Percentiles rank a stretch among this genome's conserved stretches.
These are phyloP conservation scores for Metschnikowia drakensbergensis DNA, from an alignment of 805 yeast species.

Conservation along the genomic window DNA sequence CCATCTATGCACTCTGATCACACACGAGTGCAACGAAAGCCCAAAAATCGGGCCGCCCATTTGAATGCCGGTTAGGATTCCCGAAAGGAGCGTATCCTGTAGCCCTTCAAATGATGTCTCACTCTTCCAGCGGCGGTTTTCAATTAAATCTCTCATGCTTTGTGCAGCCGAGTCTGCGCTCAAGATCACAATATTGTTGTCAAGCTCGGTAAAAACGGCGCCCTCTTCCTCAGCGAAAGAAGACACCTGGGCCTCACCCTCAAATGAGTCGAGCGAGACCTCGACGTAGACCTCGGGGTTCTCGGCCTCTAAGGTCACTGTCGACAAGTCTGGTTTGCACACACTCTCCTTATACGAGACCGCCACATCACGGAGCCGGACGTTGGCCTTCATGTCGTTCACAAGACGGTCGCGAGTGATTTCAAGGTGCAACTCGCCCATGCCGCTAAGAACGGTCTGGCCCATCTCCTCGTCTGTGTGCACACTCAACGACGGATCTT, in stretches of 20 bases:
- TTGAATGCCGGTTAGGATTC: constrained; percentile 58
- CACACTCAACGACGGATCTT: constrained; percentile 84
- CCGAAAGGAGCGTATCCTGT: constrained; percentile 53
- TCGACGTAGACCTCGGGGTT: constrained; percentile 22
- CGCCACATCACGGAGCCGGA: constrained; percentile 75
- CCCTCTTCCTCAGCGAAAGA: constrained; percentile 38
- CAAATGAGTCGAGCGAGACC: constrained; percentile 34
- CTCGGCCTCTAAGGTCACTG: constrained; percentile 18
- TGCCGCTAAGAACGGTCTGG: constrained; percentile 85
- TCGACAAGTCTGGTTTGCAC: constrained; percentile 20
- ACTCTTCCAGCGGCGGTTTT: constrained; percentile 48
- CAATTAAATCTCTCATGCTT: constrained; percentile 21
- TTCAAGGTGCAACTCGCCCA: constrained; percentile 96
- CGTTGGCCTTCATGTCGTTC: constrained; percentile 78
- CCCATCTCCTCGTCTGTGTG: constrained; percentile 79
- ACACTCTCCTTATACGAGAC: constrained; percentile 84
- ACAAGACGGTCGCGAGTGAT: constrained; percentile 76
- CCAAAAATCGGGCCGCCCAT: constrained; percentile 62
- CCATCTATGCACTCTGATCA: constrained; percentile 52
- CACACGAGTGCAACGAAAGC: constrained; percentile 56
- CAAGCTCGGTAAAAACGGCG: constrained; percentile 37
- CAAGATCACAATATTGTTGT: constrained; percentile 46
- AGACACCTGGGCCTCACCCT: constrained; percentile 32
- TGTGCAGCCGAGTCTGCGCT: constrained; percentile 28
- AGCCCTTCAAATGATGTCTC: constrained; percentile 45